Evolutionary conservation across 306 rosid species (phyloP).

Genomic region (Mimosa pudica): DNA sequence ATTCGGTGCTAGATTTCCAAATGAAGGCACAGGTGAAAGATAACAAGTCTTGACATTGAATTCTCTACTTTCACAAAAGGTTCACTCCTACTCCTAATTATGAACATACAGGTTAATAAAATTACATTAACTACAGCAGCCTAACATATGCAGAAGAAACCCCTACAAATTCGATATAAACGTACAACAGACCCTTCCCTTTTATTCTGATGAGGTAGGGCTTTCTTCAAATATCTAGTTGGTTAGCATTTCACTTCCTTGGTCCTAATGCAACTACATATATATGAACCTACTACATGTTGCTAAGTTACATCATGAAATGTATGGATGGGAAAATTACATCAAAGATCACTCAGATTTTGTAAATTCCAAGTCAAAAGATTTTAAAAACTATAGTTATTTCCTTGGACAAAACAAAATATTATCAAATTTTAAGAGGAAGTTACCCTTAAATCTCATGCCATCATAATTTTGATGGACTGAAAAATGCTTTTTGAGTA

Average conservation of each 20-base stretch:
- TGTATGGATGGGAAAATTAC: constrained; percentile 3
- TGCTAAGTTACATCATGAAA: constrained; percentile 40
- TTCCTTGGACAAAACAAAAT: background rate
- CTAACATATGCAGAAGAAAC: constrained; percentile 40
- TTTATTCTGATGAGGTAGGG: constrained; percentile 23
- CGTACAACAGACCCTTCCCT: background rate
- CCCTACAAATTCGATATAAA: constrained; percentile 33
- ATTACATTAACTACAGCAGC: constrained; percentile 25
- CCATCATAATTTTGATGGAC: background rate
- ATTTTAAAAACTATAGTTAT: background rate
- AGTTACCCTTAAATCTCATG: background rate
- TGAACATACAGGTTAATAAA: constrained; percentile 43
- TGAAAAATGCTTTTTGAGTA: background rate
- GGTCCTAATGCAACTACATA: constrained; percentile 17
- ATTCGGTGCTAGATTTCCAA: background rate
- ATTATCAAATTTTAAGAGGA: background rate
- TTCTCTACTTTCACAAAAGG: constrained; percentile 33
- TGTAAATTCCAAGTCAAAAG: background rate
- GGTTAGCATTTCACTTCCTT: constrained; percentile 17
- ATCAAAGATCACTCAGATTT: background rate
- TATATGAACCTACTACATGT: constrained; percentile 34
- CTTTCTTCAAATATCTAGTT: constrained; percentile 37
- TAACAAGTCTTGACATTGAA: background rate
- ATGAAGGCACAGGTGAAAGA: background rate
- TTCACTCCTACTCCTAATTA: constrained; percentile 41